Conservation (phyloP, 2,329 filamentous ascomycete species). For the Cladosporium sphaerospermum region DNA sequence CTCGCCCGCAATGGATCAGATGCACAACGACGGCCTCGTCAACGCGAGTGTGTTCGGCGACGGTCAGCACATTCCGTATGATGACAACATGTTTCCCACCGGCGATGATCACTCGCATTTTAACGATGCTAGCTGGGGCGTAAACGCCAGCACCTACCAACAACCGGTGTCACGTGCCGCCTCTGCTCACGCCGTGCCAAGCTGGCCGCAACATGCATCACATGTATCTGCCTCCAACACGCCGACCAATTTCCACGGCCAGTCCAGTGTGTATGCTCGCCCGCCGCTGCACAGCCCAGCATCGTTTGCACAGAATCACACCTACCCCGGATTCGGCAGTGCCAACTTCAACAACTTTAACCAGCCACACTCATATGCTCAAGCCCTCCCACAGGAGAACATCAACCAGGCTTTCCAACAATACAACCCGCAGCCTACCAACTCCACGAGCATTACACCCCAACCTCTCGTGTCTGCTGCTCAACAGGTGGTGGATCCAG, state of each 20-base stretch:
- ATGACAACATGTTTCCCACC: slow-evolving; percentile 25
- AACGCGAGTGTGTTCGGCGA: slow-evolving; percentile 26
- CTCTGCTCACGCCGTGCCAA: slow-evolving; percentile 13
- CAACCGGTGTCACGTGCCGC: slow-evolving; percentile 24
- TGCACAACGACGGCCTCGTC: slow-evolving; percentile 23
- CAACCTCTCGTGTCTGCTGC: slow-evolving; percentile 21
- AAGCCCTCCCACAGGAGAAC: slow-evolving; percentile 14
- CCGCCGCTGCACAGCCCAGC: slow-evolving; percentile 24
- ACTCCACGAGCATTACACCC: slow-evolving; percentile 25
- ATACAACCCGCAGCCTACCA: slow-evolving; percentile 11
- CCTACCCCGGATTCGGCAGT: slow-evolving; percentile 18
- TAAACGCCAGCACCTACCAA: slow-evolving; percentile 24
- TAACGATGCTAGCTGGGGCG: slow-evolving; percentile 28
- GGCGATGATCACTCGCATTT: slow-evolving; percentile 19
- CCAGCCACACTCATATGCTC: slow-evolving; percentile 9
- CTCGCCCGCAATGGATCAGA: slow-evolving; percentile 17
- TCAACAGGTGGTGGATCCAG: neutral
- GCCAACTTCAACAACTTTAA: slow-evolving; percentile 14
- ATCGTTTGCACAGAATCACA: slow-evolving; percentile 18
- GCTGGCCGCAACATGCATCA: slow-evolving; percentile 24
- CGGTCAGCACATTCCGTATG: slow-evolving; percentile 25
- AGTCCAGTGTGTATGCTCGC: slow-evolving; percentile 20
- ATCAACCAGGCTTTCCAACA: slow-evolving; percentile 15
- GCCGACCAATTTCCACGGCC: slow-evolving; percentile 16
- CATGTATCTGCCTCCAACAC: slow-evolving; percentile 18